Evolutionary conservation across 1,284 basidiomycete species (phyloP).

Genomic region (Trichosporon ovoides): DNA sequence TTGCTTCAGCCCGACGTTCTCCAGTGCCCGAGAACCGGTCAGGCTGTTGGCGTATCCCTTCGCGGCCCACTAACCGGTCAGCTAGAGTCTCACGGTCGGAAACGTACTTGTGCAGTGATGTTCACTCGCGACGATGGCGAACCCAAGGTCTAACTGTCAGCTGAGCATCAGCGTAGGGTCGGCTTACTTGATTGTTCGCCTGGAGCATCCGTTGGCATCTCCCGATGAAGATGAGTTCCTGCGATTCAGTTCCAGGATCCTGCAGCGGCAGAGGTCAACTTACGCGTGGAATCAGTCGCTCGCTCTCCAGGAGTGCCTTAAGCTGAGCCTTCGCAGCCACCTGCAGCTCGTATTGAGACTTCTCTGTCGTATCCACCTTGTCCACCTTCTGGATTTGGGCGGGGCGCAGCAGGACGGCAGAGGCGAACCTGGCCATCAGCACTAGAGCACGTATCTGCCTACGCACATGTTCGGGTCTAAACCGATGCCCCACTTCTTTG

Average conservation of each 20-base stretch:
- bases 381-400: slow-evolving; percentile 40
- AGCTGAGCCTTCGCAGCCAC: slow-evolving; percentile 51
- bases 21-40: slow-evolving; percentile 51
- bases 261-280: slow-evolving; percentile 9
- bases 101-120: slow-evolving; percentile 60
- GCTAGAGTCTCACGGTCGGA: not conserved
- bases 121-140: slow-evolving; percentile 82
- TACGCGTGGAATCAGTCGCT: slow-evolving; percentile 51
- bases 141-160: slow-evolving; percentile 58
- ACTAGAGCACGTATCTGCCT: not conserved
- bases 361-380: slow-evolving; percentile 25
- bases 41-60: slow-evolving; percentile 53
- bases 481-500: slow-evolving; percentile 71
- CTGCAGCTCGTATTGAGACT: slow-evolving; percentile 49
- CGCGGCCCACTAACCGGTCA: slow-evolving; percentile 46
- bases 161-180: slow-evolving; percentile 40
- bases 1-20: slow-evolving; percentile 35
- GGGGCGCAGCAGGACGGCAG: slow-evolving; percentile 46
- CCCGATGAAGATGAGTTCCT: slow-evolving; percentile 74
- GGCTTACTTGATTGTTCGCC: slow-evolving; percentile 53
- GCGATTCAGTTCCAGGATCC: slow-evolving; percentile 24
- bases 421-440: slow-evolving; percentile 39
- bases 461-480: slow-evolving; percentile 66
- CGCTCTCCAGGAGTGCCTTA: slow-evolving; percentile 52
- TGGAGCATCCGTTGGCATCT: slow-evolving; percentile 69